Conservation (phyloP, 345 rosid species). For the Mallotus nudiflorus region DNA sequence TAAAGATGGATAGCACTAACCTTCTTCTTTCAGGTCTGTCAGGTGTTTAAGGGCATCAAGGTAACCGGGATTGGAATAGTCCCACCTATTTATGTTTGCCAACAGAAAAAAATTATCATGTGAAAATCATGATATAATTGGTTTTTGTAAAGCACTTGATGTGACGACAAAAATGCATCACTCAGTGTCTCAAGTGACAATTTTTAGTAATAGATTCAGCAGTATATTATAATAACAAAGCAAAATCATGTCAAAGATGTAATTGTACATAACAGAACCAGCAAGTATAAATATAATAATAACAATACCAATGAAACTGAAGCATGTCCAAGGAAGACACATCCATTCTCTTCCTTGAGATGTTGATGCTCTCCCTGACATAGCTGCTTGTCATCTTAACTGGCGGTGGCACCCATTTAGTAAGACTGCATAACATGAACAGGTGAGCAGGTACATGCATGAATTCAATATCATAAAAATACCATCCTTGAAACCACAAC, state of each 20-base stretch:
- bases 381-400: conserved; percentile 86
- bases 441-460: neutral
- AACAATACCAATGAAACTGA: conserved; percentile 85
- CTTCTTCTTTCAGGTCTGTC: conserved; percentile 68
- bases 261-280: neutral
- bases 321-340: conserved; percentile 94
- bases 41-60: conserved; percentile 88
- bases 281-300: neutral
- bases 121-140: neutral
- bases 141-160: neutral
- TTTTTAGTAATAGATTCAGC: neutral
- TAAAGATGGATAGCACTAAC: conserved; percentile 1
- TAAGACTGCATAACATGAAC: conserved; percentile 57
- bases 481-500: neutral
- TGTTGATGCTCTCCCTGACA: conserved; percentile 64
- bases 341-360: conserved; percentile 90
- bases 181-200: too few species aligned
- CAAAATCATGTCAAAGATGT: neutral
- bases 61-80: conserved; percentile 83
- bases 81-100: conserved; percentile 64
- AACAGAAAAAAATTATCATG: neutral
- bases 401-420: conserved; percentile 98
- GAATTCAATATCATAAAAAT: neutral
- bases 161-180: too few species aligned
- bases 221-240: neutral